Evolutionary conservation across 2,329 filamentous ascomycete genomes (phyloP).

Genomic region (Diaporthe citriasiana): DNA sequence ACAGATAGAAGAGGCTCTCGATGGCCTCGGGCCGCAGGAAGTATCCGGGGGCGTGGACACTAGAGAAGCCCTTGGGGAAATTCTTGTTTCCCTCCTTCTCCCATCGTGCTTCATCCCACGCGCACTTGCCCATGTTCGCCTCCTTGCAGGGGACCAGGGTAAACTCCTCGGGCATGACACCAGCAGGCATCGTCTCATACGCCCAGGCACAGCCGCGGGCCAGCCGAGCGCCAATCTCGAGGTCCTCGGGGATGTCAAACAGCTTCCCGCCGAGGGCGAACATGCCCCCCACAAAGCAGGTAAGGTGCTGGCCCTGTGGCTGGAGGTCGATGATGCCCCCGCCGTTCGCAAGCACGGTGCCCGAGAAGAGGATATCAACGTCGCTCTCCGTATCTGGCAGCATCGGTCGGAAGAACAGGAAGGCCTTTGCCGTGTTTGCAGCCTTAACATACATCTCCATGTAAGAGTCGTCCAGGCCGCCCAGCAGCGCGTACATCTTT

Average conservation of each 20-base stretch:
- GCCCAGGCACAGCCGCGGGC: conserved; percentile 69
- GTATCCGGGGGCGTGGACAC: conserved; percentile 60
- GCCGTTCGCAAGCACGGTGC: conserved; percentile 51
- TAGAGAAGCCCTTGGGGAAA: conserved; percentile 70
- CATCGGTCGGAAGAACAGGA: conserved; percentile 79
- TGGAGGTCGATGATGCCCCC: conserved; percentile 48
- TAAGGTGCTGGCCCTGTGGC: conserved; percentile 57
- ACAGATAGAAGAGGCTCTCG: conserved; percentile 66
- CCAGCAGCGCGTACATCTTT: conserved; percentile 73
- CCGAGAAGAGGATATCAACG: conserved; percentile 72
- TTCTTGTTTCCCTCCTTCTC: conserved; percentile 49
- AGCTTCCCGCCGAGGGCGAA: conserved; percentile 57
- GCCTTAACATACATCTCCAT: conserved; percentile 74
- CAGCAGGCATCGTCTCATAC: conserved; percentile 63
- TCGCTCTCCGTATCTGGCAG: conserved; percentile 62
- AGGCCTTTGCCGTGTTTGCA: conserved; percentile 71
- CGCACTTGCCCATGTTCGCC: conserved; percentile 58
- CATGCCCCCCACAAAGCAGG: conserved; percentile 61
- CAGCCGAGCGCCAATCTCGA: conserved; percentile 62
- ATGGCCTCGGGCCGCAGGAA: conserved; percentile 65
- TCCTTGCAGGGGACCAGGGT: conserved; percentile 57
- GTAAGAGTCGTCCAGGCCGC: conserved; percentile 75
- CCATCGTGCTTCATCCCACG: conserved; percentile 62
- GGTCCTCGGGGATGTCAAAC: conserved; percentile 54
- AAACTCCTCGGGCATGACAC: conserved; percentile 67